Evolutionary conservation across 1,284 basidiomycete genomes (phyloP).

Genomic region (Xanthoconium separans): DNA sequence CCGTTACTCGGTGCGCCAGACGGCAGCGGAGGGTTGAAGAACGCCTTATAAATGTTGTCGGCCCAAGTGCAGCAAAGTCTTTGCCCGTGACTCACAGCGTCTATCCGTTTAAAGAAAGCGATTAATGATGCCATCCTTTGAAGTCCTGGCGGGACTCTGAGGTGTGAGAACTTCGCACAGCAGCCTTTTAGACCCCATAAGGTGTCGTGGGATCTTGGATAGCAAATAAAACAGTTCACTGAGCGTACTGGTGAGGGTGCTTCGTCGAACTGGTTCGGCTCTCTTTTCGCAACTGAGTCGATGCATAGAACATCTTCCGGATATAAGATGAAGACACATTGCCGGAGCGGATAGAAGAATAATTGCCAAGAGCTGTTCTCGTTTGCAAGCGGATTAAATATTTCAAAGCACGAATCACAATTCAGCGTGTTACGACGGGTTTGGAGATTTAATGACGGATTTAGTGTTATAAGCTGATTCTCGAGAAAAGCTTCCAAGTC

Average conservation of each 20-base stretch:
- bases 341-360: background rate
- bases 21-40: conserved; percentile 20
- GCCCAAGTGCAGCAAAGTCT: background rate
- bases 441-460: background rate
- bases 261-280: conserved; percentile 10
- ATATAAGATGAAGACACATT: background rate
- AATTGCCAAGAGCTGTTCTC: background rate
- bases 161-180: too few relatives aligned
- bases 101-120: conserved; percentile 21
- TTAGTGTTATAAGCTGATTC: background rate
- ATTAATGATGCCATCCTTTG: conserved; percentile 21
- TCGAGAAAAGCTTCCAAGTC: background rate
- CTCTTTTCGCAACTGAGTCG: background rate
- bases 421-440: background rate
- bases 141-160: too few relatives aligned
- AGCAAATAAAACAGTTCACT: too few relatives aligned
- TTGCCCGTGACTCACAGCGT: conserved; percentile 22
- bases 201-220: too few relatives aligned
- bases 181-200: too few relatives aligned
- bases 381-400: too few relatives aligned
- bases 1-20: background rate
- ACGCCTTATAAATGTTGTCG: conserved; percentile 15
- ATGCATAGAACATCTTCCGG: background rate
- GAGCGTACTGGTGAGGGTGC: background rate
- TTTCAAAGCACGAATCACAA: background rate